A percentile compares a stretch with the other conserved stretches of the same genome.
These are phyloP conservation scores for Hanseniaspora guilliermondii DNA, from an alignment of 805 yeast species.

Conservation along the genomic window DNA sequence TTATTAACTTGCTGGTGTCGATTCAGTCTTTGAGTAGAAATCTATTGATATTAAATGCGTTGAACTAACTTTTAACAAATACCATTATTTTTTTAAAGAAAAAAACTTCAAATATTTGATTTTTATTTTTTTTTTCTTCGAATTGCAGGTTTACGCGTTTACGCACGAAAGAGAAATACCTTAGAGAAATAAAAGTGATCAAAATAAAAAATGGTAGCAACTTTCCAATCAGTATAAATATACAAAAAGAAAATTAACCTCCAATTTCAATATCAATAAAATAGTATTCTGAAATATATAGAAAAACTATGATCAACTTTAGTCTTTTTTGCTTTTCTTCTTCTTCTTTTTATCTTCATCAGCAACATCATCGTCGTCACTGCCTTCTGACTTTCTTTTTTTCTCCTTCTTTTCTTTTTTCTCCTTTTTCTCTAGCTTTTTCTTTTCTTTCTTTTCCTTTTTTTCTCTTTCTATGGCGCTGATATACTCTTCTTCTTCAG, in stretches of 20 bases:
- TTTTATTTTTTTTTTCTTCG: neutral
- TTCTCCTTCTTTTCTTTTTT: conserved; percentile 19
- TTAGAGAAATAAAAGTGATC: too few species aligned
- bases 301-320: neutral
- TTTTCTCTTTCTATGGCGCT: conserved; percentile 29
- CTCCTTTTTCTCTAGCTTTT: conserved; percentile 18
- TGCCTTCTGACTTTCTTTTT: conserved; percentile 13
- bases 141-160: too few species aligned
- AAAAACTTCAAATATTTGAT: too few species aligned
- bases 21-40: neutral
- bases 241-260: too few species aligned
- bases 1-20: neutral
- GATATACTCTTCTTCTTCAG: conserved; percentile 55
- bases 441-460: conserved; percentile 19
- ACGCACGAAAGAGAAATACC: too few species aligned
- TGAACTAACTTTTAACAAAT: too few species aligned
- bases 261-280: too few species aligned
- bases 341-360: conserved; percentile 13
- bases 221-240: too few species aligned
- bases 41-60: too few species aligned
- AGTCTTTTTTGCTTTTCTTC: conserved; percentile 4
- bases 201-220: too few species aligned
- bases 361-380: conserved; percentile 4
- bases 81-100: too few species aligned
- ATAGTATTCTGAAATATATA: neutral